These are phyloP conservation scores for Apiotrichum sp. DNA, from an alignment of 1,284 basidiomycete genomes.

Conservation along the genomic window DNA sequence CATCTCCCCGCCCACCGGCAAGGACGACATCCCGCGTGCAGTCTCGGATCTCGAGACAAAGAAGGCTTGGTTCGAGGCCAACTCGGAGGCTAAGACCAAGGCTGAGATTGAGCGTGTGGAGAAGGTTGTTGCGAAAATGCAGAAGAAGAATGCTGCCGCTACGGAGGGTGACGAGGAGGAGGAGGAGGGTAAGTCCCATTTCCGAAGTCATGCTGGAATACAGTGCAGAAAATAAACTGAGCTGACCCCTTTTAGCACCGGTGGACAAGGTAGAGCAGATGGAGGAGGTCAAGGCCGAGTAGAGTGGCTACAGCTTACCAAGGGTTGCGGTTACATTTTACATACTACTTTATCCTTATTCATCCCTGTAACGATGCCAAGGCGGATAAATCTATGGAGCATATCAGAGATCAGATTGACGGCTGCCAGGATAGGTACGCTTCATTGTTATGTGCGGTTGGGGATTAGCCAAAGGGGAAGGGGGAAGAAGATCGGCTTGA, in stretches of 20 bases:
- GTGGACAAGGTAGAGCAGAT: neutral
- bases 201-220: too few relatives aligned
- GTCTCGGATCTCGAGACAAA: slow-evolving; percentile 89
- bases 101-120: slow-evolving; percentile 65
- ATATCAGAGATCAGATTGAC: too few relatives aligned
- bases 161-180: slow-evolving; percentile 3
- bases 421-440: too few relatives aligned
- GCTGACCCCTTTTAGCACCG: neutral
- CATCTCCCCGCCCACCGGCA: slow-evolving; percentile 79
- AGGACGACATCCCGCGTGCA: slow-evolving; percentile 72
- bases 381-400: too few relatives aligned
- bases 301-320: neutral
- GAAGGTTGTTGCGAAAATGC: slow-evolving; percentile 52
- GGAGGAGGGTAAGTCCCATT: neutral
- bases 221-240: neutral
- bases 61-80: slow-evolving; percentile 83
- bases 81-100: slow-evolving; percentile 52
- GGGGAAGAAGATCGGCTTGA: too few relatives aligned
- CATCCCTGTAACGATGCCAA: neutral
- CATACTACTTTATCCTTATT: neutral
- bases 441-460: too few relatives aligned
- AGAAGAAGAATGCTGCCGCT: slow-evolving; percentile 38
- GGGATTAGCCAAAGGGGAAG: too few relatives aligned
- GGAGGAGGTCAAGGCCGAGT: slow-evolving; percentile 3
- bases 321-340: neutral